Evolutionary conservation across 768 basidiomycete genomes (phyloP).

Genomic region (Mycena filopes): DNA sequence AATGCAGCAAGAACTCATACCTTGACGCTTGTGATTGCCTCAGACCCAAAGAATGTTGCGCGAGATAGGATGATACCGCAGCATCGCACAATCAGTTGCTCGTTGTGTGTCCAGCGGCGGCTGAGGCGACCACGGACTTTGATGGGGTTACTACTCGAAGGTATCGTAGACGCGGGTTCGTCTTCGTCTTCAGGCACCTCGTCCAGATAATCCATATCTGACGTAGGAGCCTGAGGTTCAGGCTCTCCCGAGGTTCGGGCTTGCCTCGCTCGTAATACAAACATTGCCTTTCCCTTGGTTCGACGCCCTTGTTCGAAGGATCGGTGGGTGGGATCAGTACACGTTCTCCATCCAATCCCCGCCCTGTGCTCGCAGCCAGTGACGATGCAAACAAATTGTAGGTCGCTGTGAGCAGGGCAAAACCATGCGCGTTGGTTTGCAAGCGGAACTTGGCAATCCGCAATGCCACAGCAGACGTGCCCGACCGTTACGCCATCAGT

Average conservation of each 20-base stretch:
- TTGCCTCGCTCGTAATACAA: background rate
- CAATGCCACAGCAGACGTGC: slow-evolving; percentile 36
- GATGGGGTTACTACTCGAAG: background rate
- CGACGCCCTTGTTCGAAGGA: background rate
- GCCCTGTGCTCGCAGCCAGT: background rate
- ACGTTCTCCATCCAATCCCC: slow-evolving; percentile 8
- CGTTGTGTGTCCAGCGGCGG: slow-evolving; percentile 17
- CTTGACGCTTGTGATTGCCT: slow-evolving; percentile 7
- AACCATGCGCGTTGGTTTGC: slow-evolving; percentile 14
- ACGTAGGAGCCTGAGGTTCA: background rate
- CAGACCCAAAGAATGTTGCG: slow-evolving; percentile 13
- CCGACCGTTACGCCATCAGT: slow-evolving; percentile 41
- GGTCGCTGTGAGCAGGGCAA: slow-evolving; percentile 25
- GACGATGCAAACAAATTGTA: slow-evolving; percentile 6
- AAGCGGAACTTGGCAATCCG: slow-evolving; percentile 35
- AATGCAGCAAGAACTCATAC: background rate
- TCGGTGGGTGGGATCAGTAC: background rate
- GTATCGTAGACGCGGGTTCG: background rate
- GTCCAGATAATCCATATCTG: slow-evolving; percentile 11
- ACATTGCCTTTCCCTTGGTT: slow-evolving; percentile 12
- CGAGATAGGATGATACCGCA: slow-evolving; percentile 10
- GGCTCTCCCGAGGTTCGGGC: background rate
- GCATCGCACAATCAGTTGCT: slow-evolving; percentile 13
- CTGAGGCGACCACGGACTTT: slow-evolving; percentile 12
- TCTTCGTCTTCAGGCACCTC: slow-evolving; percentile 3